Conservation (phyloP, 2,329 filamentous ascomycete species). For the Paecilomyces variotii region DNA sequence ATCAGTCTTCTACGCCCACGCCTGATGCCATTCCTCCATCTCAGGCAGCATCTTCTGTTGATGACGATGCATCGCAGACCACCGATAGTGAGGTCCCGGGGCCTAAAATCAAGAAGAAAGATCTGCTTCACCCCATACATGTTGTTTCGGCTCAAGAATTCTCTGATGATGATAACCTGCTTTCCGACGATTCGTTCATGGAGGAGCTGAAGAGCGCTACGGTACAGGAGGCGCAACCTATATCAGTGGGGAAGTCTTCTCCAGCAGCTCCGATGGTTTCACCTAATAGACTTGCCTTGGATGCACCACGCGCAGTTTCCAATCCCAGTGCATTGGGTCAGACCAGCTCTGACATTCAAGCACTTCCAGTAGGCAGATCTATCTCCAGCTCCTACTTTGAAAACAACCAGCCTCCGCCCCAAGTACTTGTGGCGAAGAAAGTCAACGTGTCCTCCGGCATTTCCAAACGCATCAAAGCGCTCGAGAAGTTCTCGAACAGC, state of each 20-base stretch:
- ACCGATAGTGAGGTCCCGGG: slow-evolving; percentile 14
- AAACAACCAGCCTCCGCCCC: slow-evolving; percentile 21
- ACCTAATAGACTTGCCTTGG: slow-evolving; percentile 22
- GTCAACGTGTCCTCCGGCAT: slow-evolving; percentile 83
- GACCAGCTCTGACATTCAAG: slow-evolving; percentile 17
- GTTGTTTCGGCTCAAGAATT: slow-evolving; percentile 31
- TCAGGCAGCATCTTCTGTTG: not conserved
- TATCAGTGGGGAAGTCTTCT: slow-evolving; percentile 77
- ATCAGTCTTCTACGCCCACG: slow-evolving; percentile 7
- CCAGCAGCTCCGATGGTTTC: slow-evolving; percentile 55
- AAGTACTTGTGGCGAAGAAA: slow-evolving; percentile 59
- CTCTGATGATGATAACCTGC: slow-evolving; percentile 35
- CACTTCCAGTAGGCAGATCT: slow-evolving; percentile 27
- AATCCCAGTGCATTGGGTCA: slow-evolving; percentile 17
- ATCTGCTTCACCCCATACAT: slow-evolving; percentile 47
- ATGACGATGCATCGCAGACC: slow-evolving; percentile 10
- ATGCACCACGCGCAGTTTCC: slow-evolving; percentile 32
- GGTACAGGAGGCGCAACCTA: slow-evolving; percentile 72
- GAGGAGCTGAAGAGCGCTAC: slow-evolving; percentile 78
- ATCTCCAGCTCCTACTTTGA: slow-evolving; percentile 30
- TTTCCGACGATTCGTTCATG: slow-evolving; percentile 67
- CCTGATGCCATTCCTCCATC: slow-evolving; percentile 11
- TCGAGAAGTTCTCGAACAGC: slow-evolving; percentile 66
- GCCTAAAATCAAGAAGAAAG: slow-evolving; percentile 26
- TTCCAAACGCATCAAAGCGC: slow-evolving; percentile 85